Base-by-base conservation (phyloP, 108 stramenopile species). In the Epithemia pelagica region DNA sequence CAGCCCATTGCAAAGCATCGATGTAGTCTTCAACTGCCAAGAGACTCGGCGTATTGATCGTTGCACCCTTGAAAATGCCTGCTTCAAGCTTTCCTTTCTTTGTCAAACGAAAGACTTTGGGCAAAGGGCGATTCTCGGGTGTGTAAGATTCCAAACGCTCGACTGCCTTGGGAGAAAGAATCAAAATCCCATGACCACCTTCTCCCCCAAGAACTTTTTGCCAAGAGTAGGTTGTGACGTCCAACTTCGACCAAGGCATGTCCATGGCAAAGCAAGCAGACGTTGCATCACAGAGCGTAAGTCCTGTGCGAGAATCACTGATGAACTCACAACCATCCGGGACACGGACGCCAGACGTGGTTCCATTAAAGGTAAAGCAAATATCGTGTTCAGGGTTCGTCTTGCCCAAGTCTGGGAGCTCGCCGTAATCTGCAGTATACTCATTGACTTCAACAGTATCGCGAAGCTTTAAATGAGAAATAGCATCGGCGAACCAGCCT, bases 41-140 rank as follows among this genome's bases (percentile, higher is more conserved):
- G 98, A 99, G 98, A 59, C 96, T 97, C 15, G 99, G 99, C 27
- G 99, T 99, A 90, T 99, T 99, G 86, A 99, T 99, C 58, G 99
- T 99, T 53, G 95, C 87, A 19, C 99, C 99, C 81, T 95, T 85
- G 87, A 98, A 99, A 69, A 99, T 94, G 54, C 74, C 81, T 30
- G 66, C 76, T 70, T 91, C 95, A 32, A 99, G 56, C 95, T 98
- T 98, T 33, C 96, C 97, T 75, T 97, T 96, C 86, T 98, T 97
- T 63, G 87, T 82, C 87, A 99, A 78, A 58, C 97, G 91, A 88
- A 99, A 99, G 73, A 99, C 97, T 85, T 99, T 99, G 37, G 99
- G 99, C 70, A 99, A 65, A 37, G 99, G 98, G n/a, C 98, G 84
- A 73, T 91, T 90, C 28, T 90, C 78, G 30, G 96, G 95, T 27